Percentiles rank a stretch among this genome's conserved stretches.
These are phyloP conservation scores for Trebouxia sp. DNA, from an alignment of 139 green algal genomes.

Conservation along the genomic window DNA sequence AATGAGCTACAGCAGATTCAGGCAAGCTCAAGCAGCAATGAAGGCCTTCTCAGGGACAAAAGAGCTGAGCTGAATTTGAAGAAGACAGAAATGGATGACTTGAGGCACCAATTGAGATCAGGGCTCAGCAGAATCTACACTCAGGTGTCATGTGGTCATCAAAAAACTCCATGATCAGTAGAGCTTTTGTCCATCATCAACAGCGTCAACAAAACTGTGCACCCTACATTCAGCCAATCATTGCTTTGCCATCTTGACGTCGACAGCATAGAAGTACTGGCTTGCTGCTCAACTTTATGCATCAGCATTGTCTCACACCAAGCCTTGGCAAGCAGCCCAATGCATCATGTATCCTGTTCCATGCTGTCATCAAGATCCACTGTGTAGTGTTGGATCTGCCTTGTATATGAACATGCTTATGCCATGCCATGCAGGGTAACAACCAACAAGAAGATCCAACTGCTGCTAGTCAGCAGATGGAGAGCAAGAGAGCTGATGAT, in stretches of 20 bases:
- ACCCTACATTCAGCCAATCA: too few species aligned
- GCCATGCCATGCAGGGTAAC: background rate
- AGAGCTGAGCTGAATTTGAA: conserved; percentile 17
- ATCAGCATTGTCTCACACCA: too few species aligned
- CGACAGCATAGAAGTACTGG: too few species aligned
- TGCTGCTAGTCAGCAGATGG: background rate
- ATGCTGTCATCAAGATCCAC: too few species aligned
- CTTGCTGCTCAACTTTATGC: too few species aligned
- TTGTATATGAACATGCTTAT: background rate
- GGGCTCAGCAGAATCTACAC: background rate
- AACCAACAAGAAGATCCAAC: background rate
- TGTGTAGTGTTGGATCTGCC: background rate
- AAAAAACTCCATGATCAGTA: too few species aligned
- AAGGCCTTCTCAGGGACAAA: background rate
- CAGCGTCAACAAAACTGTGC: too few species aligned
- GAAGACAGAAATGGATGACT: conserved; percentile 21
- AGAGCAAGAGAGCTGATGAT: background rate
- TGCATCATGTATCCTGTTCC: too few species aligned
- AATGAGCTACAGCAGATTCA: conserved; percentile 5
- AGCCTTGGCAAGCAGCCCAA: too few species aligned
- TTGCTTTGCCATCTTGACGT: too few species aligned
- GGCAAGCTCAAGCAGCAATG: background rate
- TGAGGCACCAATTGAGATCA: conserved; percentile 20
- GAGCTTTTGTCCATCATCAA: too few species aligned
- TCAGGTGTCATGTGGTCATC: too few species aligned